These are phyloP conservation scores for Dactylellina drechsleri DNA, from an alignment of 2,329 filamentous ascomycete genomes.

Conservation along the genomic window DNA sequence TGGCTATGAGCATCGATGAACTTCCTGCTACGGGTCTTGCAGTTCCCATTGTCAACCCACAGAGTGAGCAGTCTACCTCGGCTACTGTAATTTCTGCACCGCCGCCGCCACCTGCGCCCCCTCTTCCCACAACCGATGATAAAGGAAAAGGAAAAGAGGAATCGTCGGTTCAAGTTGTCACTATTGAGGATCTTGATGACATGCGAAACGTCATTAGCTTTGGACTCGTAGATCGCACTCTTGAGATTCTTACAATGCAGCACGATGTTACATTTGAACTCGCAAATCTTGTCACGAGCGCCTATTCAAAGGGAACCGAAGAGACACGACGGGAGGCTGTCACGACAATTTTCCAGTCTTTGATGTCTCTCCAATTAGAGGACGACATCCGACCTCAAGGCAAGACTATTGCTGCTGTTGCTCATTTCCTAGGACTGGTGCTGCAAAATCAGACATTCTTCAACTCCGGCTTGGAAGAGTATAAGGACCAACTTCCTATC, in stretches of 20 bases:
- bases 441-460: conserved; percentile 86
- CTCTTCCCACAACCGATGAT: conserved; percentile 41
- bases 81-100: conserved; percentile 42
- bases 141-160: conserved; percentile 58
- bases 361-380: conserved; percentile 75
- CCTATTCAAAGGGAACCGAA: conserved; percentile 72
- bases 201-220: conserved; percentile 77
- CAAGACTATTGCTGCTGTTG: conserved; percentile 85
- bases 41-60: conserved; percentile 43
- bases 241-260: conserved; percentile 89
- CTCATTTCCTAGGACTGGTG: conserved; percentile 87
- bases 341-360: conserved; percentile 81
- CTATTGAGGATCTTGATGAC: conserved; percentile 81
- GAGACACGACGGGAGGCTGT: conserved; percentile 77
- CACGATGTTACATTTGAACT: conserved; percentile 90
- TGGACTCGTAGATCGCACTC: conserved; percentile 84
- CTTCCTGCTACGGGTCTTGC: conserved; percentile 56
- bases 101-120: conserved; percentile 20
- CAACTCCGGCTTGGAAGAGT: conserved; percentile 74
- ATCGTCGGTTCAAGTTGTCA: conserved; percentile 63
- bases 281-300: conserved; percentile 82
- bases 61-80: conserved; percentile 29
- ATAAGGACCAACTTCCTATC: conserved; percentile 79
- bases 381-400: conserved; percentile 66
- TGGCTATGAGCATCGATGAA: conserved; percentile 64